These are phyloP conservation scores for Triticum aestivum DNA, from an alignment of 176 grass and related monocot species.

Conservation along the genomic window IWGSC_CS_RefSeq_v2.1 NC_057805.1:8197429-8197928, in stretches of 20 bases:
- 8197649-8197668: conserved; percentile 30
- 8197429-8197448: neutral
- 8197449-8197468: conserved; percentile 34
- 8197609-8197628: conserved; percentile 81
- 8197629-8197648: conserved; percentile 90
- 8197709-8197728: neutral
- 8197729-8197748: neutral
- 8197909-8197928: neutral
- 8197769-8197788: neutral
- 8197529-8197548: conserved; percentile 57
- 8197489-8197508: conserved; percentile 52
- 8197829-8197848: neutral
- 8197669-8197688: conserved; percentile 13
- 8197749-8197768: neutral
- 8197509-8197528: conserved; percentile 38
- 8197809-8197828: conserved; percentile 4
- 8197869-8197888: neutral
- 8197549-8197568: neutral
- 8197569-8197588: conserved; percentile 45
- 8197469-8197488: neutral
- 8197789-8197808: conserved; percentile 26
- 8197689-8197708: neutral
- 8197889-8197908: neutral
- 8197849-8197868: neutral
- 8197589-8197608: conserved; percentile 85